Conservation (phyloP, 1,139 yeast genomes). For the Candida tunisiensis region DNA sequence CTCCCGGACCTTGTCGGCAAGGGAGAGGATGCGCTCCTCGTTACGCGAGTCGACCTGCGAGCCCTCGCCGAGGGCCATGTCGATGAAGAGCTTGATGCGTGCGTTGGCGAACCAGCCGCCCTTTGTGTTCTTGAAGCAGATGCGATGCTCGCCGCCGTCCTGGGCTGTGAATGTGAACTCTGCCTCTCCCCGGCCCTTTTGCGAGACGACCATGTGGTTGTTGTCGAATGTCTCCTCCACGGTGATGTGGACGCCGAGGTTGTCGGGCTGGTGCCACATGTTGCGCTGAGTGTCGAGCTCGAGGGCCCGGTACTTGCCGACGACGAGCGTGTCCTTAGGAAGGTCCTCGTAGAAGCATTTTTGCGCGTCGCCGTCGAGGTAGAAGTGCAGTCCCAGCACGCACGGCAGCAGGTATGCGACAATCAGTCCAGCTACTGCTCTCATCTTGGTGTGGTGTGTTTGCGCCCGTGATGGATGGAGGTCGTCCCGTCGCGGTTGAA, state of each 20-base stretch:
- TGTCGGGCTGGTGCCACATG: constrained; percentile 28
- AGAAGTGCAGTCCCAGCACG: constrained; percentile 29
- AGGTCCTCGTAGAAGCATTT: constrained; percentile 55
- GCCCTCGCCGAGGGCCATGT: constrained; percentile 35
- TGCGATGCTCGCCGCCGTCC: constrained; percentile 56
- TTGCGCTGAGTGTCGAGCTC: constrained; percentile 30
- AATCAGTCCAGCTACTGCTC: too few relatives aligned
- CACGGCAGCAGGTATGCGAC: constrained; percentile 9
- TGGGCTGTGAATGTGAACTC: constrained; percentile 54
- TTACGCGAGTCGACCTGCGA: constrained; percentile 32
- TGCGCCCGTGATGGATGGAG: too few relatives aligned
- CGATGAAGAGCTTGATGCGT: constrained; percentile 31
- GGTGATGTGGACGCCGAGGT: constrained; percentile 31
- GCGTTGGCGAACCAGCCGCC: constrained; percentile 39
- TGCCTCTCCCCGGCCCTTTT: constrained; percentile 40
- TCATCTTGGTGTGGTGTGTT: too few relatives aligned
- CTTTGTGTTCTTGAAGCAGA: constrained; percentile 51
- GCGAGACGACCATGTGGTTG: constrained; percentile 52
- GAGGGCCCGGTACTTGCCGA: constrained; percentile 39
- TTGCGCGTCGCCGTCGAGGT: constrained; percentile 34
- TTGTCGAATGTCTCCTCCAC: constrained; percentile 51
- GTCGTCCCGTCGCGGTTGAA: too few relatives aligned
- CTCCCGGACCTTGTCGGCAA: constrained; percentile 35
- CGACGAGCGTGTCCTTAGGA: constrained; percentile 38
- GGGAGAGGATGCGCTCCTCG: constrained; percentile 27